phyloP scores from a whole-genome alignment of 805 yeast species.

The Monosporozyma siamensis region DNA sequence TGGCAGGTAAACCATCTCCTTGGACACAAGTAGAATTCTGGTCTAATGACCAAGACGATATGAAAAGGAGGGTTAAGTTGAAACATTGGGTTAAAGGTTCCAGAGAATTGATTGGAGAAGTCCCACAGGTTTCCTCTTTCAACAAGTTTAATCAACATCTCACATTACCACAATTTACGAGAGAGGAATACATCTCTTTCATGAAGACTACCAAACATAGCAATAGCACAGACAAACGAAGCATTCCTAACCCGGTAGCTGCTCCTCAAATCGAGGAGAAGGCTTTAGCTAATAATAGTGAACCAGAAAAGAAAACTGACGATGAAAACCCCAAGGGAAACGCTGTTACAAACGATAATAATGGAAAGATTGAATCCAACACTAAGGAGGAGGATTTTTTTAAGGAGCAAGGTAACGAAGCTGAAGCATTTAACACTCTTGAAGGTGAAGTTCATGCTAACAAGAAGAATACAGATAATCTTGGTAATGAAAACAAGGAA shows the following conservation, averaged over 20 bases:
- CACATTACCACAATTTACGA: slow-evolving; percentile 58
- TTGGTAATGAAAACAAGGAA: neutral
- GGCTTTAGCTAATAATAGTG: no score
- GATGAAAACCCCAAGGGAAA: slow-evolving; percentile 3
- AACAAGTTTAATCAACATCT: slow-evolving; percentile 63
- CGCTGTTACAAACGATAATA: slow-evolving; percentile 12
- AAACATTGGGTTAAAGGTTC: slow-evolving; percentile 86
- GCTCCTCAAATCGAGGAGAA: neutral
- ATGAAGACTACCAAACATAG: slow-evolving; percentile 33
- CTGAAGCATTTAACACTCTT: neutral
- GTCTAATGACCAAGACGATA: slow-evolving; percentile 36
- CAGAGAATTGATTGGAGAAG: slow-evolving; percentile 32
- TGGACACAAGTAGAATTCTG: slow-evolving; percentile 65
- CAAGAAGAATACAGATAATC: slow-evolving; percentile 6
- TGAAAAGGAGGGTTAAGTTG: slow-evolving; percentile 43
- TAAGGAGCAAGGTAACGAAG: neutral
- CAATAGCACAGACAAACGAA: neutral
- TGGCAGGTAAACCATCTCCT: slow-evolving; percentile 60
- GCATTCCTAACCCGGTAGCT: no score
- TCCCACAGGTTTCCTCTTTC: slow-evolving; percentile 42
- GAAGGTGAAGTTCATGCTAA: slow-evolving; percentile 9
- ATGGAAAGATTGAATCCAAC: slow-evolving; percentile 17
- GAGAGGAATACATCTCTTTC: slow-evolving; percentile 49
- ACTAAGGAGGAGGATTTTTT: no score
- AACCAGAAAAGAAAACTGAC: slow-evolving; percentile 6